Conservation (phyloP, 768 basidiomycete genomes). For the Hericium alpestre region DNA sequence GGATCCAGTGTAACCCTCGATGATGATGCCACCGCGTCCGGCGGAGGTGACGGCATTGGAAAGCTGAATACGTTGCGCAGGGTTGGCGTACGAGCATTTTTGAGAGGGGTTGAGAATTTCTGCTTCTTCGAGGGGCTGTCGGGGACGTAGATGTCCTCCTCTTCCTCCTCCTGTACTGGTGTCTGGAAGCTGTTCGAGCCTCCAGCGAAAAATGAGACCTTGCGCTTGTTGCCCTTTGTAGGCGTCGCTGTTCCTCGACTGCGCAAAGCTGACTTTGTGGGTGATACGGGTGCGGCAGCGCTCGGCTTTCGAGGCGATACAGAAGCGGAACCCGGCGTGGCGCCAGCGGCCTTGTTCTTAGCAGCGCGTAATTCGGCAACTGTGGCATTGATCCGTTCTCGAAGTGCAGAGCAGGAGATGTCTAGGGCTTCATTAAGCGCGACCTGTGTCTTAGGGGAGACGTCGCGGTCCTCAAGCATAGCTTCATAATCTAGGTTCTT, state of each 20-base stretch:
- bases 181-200: not conserved
- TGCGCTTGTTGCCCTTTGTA: constrained; percentile 9
- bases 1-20: constrained; percentile 3
- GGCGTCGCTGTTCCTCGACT: not conserved
- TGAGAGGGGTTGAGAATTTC: not conserved
- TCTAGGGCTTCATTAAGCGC: not conserved
- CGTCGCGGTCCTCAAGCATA: not conserved
- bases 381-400: not conserved
- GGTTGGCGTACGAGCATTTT: not conserved
- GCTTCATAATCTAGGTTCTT: not conserved
- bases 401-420: not conserved
- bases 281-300: constrained; percentile 6
- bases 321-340: no score
- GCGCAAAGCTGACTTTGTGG: constrained; percentile 11
- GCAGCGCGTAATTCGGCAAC: not conserved
- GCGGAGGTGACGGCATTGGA: constrained; percentile 2
- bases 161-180: not conserved
- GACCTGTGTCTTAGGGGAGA: not conserved
- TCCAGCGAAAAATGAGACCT: constrained; percentile 7
- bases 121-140: constrained; percentile 8
- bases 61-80: not conserved
- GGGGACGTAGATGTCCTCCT: constrained; percentile 1
- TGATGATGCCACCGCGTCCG: not conserved
- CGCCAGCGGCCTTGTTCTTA: not conserved
- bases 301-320: not conserved